phyloP scores from a whole-genome alignment of 2,329 filamentous ascomycete species.

The Xylariaceae sp. region DNA sequence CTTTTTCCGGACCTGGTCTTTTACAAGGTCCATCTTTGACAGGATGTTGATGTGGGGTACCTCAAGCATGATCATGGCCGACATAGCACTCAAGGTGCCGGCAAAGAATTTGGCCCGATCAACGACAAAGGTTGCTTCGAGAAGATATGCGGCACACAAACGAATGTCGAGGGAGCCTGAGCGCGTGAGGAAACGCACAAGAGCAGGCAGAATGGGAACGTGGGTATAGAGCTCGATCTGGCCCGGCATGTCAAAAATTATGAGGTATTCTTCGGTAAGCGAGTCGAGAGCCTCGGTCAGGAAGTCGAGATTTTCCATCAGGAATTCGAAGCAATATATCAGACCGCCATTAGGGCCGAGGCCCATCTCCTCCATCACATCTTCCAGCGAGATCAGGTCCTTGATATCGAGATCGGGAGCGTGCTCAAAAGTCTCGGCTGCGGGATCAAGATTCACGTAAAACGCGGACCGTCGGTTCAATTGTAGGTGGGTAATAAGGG shows the following conservation, averaged over 20 bases:
- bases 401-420: constrained; percentile 80
- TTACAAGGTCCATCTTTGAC: constrained; percentile 96
- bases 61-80: constrained; percentile 97
- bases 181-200: constrained; percentile 75
- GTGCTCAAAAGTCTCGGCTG: constrained; percentile 88
- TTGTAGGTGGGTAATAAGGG: constrained; percentile 86
- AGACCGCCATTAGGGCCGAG: constrained; percentile 69
- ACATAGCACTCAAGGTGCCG: constrained; percentile 93
- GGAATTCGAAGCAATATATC: constrained; percentile 69
- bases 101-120: constrained; percentile 97
- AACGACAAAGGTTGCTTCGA: constrained; percentile 92
- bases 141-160: constrained; percentile 87
- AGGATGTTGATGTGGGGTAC: constrained; percentile 94
- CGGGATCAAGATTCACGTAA: constrained; percentile 97
- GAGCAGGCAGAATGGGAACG: constrained; percentile 80
- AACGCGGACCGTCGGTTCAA: constrained; percentile 89
- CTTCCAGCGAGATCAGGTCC: constrained; percentile 80
- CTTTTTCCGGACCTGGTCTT: constrained; percentile 78
- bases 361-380: constrained; percentile 69
- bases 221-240: constrained; percentile 99
- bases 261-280: constrained; percentile 89
- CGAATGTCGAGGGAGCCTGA: constrained; percentile 79
- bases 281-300: constrained; percentile 65
- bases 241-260: constrained; percentile 97
- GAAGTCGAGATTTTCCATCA: constrained; percentile 68